phyloP scores from a whole-genome alignment of 371 early-diverging fungal genomes.

The Circinella umbellata region DNA sequence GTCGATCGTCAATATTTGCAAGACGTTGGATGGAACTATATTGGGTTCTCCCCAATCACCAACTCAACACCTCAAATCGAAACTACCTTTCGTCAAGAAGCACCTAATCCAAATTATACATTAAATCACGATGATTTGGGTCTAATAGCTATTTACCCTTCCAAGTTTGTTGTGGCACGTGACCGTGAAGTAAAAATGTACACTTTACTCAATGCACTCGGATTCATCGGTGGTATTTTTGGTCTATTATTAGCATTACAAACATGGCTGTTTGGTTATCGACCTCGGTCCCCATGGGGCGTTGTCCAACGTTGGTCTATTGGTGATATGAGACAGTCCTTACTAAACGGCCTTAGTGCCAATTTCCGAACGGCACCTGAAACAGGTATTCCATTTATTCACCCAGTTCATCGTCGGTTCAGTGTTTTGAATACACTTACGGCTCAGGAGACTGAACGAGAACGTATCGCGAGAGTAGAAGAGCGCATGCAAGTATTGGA shows the following conservation, averaged over 20 bases:
- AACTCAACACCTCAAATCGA: constrained; percentile 48
- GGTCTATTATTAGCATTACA: constrained; percentile 49
- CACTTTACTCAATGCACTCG: constrained; percentile 51
- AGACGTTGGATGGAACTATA: constrained; percentile 51
- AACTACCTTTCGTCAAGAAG: constrained; percentile 45
- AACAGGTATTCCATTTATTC: constrained; percentile 50
- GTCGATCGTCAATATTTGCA: constrained; percentile 49
- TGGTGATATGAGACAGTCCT: constrained; percentile 48
- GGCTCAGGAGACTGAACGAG: constrained; percentile 19
- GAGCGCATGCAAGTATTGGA: constrained; percentile 42
- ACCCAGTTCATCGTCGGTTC: constrained; percentile 53
- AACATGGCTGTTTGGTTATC: constrained; percentile 55
- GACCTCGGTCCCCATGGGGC: constrained; percentile 57
- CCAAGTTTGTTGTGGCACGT: constrained; percentile 23
- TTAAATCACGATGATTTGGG: constrained; percentile 36
- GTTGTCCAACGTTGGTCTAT: constrained; percentile 56
- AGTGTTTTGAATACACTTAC: constrained; percentile 28
- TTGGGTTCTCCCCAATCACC: constrained; percentile 49
- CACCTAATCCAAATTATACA: constrained; percentile 45
- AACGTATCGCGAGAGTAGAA: constrained; percentile 33
- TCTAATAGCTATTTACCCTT: constrained; percentile 34
- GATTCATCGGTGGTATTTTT: constrained; percentile 57
- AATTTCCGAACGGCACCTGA: constrained; percentile 45
- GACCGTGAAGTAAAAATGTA: constrained; percentile 55
- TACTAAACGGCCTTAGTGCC: constrained; percentile 39